Evolutionary conservation across 2,329 filamentous ascomycete genomes (phyloP).

Genomic region (Furcasterigmium furcatum): DNA sequence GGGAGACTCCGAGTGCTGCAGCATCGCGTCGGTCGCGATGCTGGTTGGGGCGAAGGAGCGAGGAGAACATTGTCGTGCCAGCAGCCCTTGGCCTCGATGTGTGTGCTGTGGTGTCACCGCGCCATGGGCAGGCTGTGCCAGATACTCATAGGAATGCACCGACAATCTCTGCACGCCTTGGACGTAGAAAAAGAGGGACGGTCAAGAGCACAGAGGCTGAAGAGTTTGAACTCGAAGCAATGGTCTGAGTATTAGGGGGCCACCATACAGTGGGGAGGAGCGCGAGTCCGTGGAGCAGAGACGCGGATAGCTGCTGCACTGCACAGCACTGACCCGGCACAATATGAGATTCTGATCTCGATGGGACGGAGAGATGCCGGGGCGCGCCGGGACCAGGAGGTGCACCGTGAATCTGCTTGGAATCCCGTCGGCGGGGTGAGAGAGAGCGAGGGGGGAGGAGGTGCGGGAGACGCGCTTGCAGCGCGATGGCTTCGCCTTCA

Average conservation of each 20-base stretch:
- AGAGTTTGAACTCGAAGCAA: slow-evolving; percentile 2
- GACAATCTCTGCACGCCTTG: background rate
- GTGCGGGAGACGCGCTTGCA: background rate
- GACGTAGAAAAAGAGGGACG: background rate
- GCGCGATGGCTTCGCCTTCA: background rate
- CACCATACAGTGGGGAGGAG: background rate
- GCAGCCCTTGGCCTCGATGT: slow-evolving; percentile 1
- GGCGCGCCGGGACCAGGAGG: background rate
- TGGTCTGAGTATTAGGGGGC: background rate
- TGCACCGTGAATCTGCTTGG: background rate
- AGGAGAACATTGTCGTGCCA: slow-evolving; percentile 12
- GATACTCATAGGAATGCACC: background rate
- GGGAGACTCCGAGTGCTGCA: slow-evolving; percentile 7
- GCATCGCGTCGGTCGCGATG: slow-evolving; percentile 10
- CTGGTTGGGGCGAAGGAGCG: slow-evolving; percentile 12
- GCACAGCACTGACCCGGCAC: background rate
- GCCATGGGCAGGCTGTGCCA: slow-evolving; percentile 1
- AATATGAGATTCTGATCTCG: background rate
- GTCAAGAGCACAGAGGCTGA: background rate
- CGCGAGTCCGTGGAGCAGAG: background rate
- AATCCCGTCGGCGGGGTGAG: background rate
- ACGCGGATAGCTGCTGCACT: too few species aligned
- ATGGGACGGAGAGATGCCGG: background rate
- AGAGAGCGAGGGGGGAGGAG: background rate
- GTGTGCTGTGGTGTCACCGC: background rate